Evolutionary conservation across 345 rosid genomes (phyloP), one percentile per base, ranked within the genome.

Genomic region (Eucalyptus curtisii): DNA sequence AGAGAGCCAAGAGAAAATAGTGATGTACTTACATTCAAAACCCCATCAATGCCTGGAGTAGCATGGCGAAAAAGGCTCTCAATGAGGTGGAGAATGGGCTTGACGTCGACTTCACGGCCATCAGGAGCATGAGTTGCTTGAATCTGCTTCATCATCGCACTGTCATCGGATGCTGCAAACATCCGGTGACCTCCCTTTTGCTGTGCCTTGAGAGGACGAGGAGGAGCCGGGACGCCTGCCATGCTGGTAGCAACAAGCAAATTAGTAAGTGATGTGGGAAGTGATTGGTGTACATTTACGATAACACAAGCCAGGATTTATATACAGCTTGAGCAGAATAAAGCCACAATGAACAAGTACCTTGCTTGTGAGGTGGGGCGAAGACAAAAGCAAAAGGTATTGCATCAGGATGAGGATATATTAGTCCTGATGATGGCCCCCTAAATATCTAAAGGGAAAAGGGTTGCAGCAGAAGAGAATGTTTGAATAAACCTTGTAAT

Each of bases 51-150:
- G 89, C 86, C 86, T 16, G 93, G 91, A 57, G 92, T 87, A 57
- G 93, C 92, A 30, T 90, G 91, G 20, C 47, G 91, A 59, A 94
- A 85, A 52, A 93, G 90, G 52, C 89, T 89, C 71, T 94, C 93
- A 22, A 90, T 88, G 88, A 94, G 88, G 22, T 53, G 33, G 59
- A 94, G 92, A 49, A 94, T 91, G 14, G 92, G 91, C 33, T 50
- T 88, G 89, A 90, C 91, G 10, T 93, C 92, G 86, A 94, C 89
- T 33, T 81, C 81, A 13, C 93, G 93, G 20, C 94, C 93, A 76
- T 94, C 95, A 3, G 94, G 95, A 33, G 89, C n/a, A 90, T 93
- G 95, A 44, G 94, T 93, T 30, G 94, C 90, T 86, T 80, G 91
- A 61, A 94, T 89, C 84, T 91, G 93, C 92, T 89, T 93, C 93